phyloP scores from a whole-genome alignment of 768 basidiomycete genomes.

The Hypholoma fasciculare region DNA sequence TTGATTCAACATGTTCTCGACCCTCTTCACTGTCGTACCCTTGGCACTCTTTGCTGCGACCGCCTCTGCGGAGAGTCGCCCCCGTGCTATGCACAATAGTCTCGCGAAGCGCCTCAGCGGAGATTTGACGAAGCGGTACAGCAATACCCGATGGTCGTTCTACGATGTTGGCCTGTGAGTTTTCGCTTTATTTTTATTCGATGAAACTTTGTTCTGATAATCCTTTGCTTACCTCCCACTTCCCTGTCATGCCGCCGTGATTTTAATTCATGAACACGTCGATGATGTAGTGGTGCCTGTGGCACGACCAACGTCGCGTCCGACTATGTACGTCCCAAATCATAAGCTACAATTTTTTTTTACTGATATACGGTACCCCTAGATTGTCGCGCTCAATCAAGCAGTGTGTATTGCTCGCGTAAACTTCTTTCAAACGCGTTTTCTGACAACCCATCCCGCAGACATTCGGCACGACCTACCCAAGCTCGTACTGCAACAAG shows the following conservation, averaged over 20 bases:
- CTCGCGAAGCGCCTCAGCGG: slow-evolving; percentile 22
- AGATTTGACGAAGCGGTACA: slow-evolving; percentile 19
- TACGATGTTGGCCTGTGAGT: slow-evolving; percentile 31
- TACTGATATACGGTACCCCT: not conserved
- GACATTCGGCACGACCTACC: slow-evolving; percentile 18
- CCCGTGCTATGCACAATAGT: slow-evolving; percentile 17
- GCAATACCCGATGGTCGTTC: slow-evolving; percentile 25
- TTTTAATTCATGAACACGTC: not conserved
- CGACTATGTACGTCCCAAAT: slow-evolving; percentile 24
- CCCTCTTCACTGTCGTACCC: slow-evolving; percentile 13
- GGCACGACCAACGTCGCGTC: slow-evolving; percentile 23
- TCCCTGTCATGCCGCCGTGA: too few relatives aligned
- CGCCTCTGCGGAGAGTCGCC: slow-evolving; percentile 8
- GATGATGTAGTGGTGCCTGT: slow-evolving; percentile 24
- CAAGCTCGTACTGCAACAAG: slow-evolving; percentile 50
- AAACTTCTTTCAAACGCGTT: not conserved
- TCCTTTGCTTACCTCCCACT: not conserved
- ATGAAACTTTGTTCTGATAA: not conserved
- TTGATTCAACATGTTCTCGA: slow-evolving; percentile 19
- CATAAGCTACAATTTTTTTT: not conserved
- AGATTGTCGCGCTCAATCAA: slow-evolving; percentile 32
- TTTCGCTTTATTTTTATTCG: not conserved
- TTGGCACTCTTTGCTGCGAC: not conserved
- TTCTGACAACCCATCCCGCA: not conserved
- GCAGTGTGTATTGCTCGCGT: not conserved